These are phyloP conservation scores for Sarocladiaceae sp. DNA, from an alignment of 2,329 filamentous ascomycete genomes.

Conservation along the genomic window DNA sequence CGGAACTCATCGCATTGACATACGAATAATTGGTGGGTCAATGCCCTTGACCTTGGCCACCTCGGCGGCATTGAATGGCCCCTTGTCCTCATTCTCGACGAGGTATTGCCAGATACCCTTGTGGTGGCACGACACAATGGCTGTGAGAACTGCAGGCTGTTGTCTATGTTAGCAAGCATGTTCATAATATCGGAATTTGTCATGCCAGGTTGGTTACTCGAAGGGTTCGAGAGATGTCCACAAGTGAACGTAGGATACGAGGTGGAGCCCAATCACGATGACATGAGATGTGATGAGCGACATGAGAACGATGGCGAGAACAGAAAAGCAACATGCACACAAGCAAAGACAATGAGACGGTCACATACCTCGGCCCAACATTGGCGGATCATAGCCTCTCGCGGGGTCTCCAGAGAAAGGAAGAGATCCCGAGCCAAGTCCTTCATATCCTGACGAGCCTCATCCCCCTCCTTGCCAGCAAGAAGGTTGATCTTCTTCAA, in stretches of 20 bases:
- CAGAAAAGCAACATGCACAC: not conserved
- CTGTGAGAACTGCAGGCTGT: constrained; percentile 20
- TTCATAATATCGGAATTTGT: not conserved
- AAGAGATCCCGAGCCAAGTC: constrained; percentile 27
- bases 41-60: constrained; percentile 24
- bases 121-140: constrained; percentile 27
- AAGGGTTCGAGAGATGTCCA: no score
- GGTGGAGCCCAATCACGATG: no score
- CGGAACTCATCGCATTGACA: no score
- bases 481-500: constrained; percentile 11
- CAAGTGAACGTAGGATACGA: no score
- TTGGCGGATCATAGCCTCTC: constrained; percentile 44
- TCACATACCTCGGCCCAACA: constrained; percentile 36
- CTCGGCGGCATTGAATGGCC: constrained; percentile 25
- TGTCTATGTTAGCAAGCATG: not conserved
- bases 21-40: constrained; percentile 23
- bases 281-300: no score
- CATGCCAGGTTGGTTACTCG: no score
- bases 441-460: constrained; percentile 25
- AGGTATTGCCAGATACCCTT: constrained; percentile 31
- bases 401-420: constrained; percentile 37
- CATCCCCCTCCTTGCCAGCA: constrained; percentile 10
- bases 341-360: not conserved
- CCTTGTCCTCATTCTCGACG: constrained; percentile 22
- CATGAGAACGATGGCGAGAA: no score